A percentile compares a stretch with the other conserved stretches of the same genome.
Evolutionary conservation across 202 grass and related monocot species (phyloP).

Genomic region (Hordeum pubiflorum): DNA sequence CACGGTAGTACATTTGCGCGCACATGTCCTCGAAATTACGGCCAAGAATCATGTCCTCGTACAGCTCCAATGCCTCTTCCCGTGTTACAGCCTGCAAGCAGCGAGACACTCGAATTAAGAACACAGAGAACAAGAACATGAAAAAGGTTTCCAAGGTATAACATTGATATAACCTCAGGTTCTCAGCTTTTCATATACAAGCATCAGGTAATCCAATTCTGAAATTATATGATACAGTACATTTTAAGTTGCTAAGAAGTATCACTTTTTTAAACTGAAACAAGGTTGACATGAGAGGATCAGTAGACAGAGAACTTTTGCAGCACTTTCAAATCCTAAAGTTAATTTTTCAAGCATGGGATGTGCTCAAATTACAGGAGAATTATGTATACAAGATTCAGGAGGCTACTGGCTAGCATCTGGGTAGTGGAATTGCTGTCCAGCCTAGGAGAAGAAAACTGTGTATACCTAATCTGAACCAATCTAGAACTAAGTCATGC

Average conservation of each 20-base stretch:
- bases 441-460: neutral
- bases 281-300: neutral
- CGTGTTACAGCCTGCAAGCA: slow-evolving; percentile 47
- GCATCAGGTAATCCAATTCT: neutral
- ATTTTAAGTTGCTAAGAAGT: neutral
- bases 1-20: slow-evolving; percentile 96
- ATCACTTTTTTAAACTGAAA: neutral
- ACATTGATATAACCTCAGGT: neutral
- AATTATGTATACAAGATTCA: neutral
- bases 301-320: neutral
- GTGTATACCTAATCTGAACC: neutral
- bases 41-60: slow-evolving; percentile 90
- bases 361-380: neutral
- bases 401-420: neutral
- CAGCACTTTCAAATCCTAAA: neutral
- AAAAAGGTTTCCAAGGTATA: neutral
- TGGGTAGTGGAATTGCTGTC: neutral
- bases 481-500: neutral
- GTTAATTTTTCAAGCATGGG: neutral
- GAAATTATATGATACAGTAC: neutral
- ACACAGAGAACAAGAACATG: neutral
- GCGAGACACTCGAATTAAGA: neutral
- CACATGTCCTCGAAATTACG: slow-evolving; percentile 94
- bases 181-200: neutral
- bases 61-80: slow-evolving; percentile 72